phyloP scores from a whole-genome alignment of 2,329 filamentous ascomycete species.

The Trichoderma endophyticum region DNA sequence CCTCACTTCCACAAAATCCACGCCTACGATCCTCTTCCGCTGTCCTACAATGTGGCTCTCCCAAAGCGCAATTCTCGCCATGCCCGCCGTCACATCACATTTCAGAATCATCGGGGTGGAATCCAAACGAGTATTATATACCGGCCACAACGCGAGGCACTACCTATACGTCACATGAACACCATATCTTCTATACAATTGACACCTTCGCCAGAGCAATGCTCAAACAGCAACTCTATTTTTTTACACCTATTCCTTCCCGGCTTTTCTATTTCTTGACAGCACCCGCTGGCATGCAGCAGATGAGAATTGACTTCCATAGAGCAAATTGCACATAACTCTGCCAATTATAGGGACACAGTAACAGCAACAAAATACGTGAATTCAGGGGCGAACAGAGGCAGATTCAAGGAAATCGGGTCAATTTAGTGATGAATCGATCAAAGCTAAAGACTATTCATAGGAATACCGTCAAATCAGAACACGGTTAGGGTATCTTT shows the following conservation, averaged over 20 bases:
- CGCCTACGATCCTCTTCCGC: constrained; percentile 21
- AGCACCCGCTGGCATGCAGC: neutral
- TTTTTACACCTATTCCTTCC: neutral
- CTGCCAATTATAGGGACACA: neutral
- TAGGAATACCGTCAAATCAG: neutral
- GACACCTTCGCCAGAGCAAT: neutral
- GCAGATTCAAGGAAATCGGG: neutral
- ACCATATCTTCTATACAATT: neutral
- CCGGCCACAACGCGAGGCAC: neutral
- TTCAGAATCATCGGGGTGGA: constrained; percentile 22
- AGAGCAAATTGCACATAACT: neutral
- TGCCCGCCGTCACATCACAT: constrained; percentile 25
- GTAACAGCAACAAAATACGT: neutral
- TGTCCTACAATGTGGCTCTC: constrained; percentile 25
- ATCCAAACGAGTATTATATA: neutral
- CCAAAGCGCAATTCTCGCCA: constrained; percentile 25
- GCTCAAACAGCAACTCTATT: neutral
- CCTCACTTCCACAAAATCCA: neutral
- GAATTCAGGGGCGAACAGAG: neutral
- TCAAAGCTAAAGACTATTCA: neutral
- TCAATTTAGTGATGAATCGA: neutral
- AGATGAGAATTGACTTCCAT: neutral
- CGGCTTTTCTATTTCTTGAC: neutral
- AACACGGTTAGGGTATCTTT: constrained; percentile 16
- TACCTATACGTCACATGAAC: no score